Evolutionary conservation across 1,284 basidiomycete genomes (phyloP).

Genomic region (Melampsora larici-populina): DNA sequence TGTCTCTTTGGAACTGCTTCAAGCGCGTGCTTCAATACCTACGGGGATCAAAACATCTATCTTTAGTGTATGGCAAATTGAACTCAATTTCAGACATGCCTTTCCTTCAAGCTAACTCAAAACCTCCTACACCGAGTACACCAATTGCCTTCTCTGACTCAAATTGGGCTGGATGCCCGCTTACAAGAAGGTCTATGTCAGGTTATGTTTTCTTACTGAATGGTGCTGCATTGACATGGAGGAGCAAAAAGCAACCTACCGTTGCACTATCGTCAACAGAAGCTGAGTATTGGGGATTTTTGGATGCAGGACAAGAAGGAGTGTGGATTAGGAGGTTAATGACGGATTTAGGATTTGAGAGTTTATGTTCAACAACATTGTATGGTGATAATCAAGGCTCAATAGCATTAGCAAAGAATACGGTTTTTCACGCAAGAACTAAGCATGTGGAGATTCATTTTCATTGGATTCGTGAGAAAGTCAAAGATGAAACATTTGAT

Average conservation of each 20-base stretch:
- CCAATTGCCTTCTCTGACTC: too few relatives aligned
- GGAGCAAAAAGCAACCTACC: not conserved
- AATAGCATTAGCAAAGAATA: constrained; percentile 54
- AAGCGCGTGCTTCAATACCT: constrained; percentile 2
- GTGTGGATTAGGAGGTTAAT: too few relatives aligned
- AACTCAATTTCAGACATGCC: too few relatives aligned
- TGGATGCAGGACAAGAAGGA: not conserved
- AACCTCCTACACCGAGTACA: too few relatives aligned
- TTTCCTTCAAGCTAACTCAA: too few relatives aligned
- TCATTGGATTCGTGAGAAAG: constrained; percentile 56
- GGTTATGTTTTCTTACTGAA: too few relatives aligned
- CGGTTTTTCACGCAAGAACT: constrained; percentile 50
- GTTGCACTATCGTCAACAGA: not conserved
- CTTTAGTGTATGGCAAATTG: too few relatives aligned
- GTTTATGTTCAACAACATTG: constrained; percentile 44
- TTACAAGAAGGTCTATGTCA: not conserved
- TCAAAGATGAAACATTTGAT: constrained; percentile 43
- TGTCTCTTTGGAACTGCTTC: not conserved
- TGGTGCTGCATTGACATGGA: not conserved
- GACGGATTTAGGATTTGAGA: too few relatives aligned
- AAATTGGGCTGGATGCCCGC: too few relatives aligned
- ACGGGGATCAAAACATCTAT: not conserved
- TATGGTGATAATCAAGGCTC: too few relatives aligned
- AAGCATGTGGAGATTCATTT: constrained; percentile 58
- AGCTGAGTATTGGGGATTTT: not conserved